A percentile compares a stretch with the other conserved stretches of the same genome.
phyloP scores from a whole-genome alignment of 805 yeast genomes.

The Spathaspora hagerdaliae region DNA sequence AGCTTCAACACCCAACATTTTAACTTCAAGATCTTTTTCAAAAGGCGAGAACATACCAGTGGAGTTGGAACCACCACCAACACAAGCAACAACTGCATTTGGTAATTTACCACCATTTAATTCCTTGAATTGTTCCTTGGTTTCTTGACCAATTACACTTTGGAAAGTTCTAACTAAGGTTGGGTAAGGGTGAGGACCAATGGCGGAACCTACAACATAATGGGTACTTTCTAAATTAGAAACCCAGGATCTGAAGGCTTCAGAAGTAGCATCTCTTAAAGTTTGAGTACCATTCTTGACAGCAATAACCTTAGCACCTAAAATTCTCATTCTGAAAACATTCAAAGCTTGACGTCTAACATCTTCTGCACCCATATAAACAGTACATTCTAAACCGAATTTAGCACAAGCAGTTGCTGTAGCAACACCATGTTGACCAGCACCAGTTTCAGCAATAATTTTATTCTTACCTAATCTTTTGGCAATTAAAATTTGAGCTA shows the following conservation, averaged over 20 bases:
- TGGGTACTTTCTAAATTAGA: constrained; percentile 82
- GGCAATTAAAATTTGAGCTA: constrained; percentile 78
- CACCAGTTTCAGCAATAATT: constrained; percentile 87
- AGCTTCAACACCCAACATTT: constrained; percentile 92
- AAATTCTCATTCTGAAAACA: constrained; percentile 93
- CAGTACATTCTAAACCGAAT: constrained; percentile 89
- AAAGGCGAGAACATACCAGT: constrained; percentile 96
- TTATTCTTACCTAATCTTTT: constrained; percentile 73
- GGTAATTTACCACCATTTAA: constrained; percentile 82
- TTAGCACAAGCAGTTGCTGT: constrained; percentile 91
- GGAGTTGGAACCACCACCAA: constrained; percentile 98
- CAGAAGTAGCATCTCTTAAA: constrained; percentile 95
- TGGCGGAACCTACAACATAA: constrained; percentile 96
- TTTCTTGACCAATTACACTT: constrained; percentile 92
- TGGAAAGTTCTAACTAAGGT: constrained; percentile 98
- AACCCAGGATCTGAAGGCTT: constrained; percentile 96
- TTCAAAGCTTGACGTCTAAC: constrained; percentile 97
- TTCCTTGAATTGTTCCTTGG: constrained; percentile 82
- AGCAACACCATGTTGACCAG: constrained; percentile 93
- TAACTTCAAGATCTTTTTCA: constrained; percentile 73
- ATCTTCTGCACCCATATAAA: constrained; percentile 99
- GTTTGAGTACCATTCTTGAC: constrained; percentile 95
- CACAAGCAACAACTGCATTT: constrained; percentile 95
- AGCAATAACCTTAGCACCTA: constrained; percentile 94
- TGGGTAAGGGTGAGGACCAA: constrained; percentile 99